Conservation (phyloP, 768 basidiomycete genomes). For the Hypsizygus marmoreus region DNA sequence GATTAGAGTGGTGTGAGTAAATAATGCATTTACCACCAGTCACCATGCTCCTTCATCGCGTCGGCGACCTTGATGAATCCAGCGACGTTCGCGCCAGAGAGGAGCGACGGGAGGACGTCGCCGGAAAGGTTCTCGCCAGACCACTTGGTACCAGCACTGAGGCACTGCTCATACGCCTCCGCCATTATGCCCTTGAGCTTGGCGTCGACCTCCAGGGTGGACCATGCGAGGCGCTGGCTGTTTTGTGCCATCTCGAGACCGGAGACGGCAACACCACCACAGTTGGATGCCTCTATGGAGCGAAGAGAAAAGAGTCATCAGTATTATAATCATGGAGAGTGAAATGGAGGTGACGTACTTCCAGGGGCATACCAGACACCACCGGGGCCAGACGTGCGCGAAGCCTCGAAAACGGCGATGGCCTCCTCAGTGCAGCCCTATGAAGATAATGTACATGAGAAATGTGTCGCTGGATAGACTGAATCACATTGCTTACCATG, state of each 20-base stretch:
- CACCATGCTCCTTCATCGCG: slow-evolving; percentile 74
- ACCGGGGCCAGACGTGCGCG: slow-evolving; percentile 49
- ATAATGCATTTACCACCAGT: slow-evolving; percentile 63
- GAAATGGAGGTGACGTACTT: slow-evolving; percentile 40
- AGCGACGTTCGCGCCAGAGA: slow-evolving; percentile 72
- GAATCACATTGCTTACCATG: slow-evolving; percentile 42
- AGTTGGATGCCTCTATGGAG: slow-evolving; percentile 60
- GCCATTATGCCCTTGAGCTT: slow-evolving; percentile 75
- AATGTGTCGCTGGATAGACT: neutral
- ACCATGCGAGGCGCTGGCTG: slow-evolving; percentile 66
- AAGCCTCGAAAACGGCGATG: slow-evolving; percentile 68
- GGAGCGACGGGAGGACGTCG: slow-evolving; percentile 50
- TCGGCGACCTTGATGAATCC: slow-evolving; percentile 72
- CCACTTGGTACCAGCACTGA: slow-evolving; percentile 59
- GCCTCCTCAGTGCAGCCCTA: slow-evolving; percentile 72
- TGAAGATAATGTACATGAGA: neutral
- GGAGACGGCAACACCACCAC: slow-evolving; percentile 77
- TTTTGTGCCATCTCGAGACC: slow-evolving; percentile 84
- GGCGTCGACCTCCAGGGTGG: slow-evolving; percentile 60
- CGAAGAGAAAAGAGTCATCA: slow-evolving; percentile 4
- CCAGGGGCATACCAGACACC: slow-evolving; percentile 76
- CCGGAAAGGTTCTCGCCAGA: slow-evolving; percentile 44
- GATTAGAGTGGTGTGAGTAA: neutral
- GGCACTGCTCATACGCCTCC: slow-evolving; percentile 59
- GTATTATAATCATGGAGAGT: neutral